Conservation (phyloP, 75 land plant species). For the Sequoia sempervirens region DNA sequence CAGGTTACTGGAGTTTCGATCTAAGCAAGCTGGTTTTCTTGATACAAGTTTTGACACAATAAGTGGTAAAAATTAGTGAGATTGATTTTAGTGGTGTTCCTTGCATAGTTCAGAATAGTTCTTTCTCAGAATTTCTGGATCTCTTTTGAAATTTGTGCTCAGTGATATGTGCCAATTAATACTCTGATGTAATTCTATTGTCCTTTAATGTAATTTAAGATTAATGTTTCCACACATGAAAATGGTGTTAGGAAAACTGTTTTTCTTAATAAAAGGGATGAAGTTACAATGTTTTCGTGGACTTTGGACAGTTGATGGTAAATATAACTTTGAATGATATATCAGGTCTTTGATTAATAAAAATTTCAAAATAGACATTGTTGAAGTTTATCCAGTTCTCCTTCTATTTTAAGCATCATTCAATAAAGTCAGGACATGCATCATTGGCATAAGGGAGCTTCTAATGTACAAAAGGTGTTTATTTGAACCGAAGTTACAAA, state of each 20-base stretch:
- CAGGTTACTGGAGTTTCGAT: constrained; percentile 70
- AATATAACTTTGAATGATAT: not conserved
- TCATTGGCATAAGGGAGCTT: not conserved
- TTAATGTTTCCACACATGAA: not conserved
- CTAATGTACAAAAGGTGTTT: not conserved
- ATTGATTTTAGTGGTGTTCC: not conserved
- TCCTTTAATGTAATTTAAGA: not conserved
- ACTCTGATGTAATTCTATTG: not conserved
- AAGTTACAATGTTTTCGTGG: not conserved
- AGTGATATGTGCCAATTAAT: not conserved
- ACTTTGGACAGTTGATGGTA: not conserved
- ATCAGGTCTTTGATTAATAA: not conserved
- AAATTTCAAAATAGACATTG: not conserved
- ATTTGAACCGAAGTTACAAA: no score
- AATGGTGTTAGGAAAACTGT: not conserved
- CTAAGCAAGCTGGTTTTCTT: constrained; percentile 80
- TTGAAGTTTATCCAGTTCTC: not conserved
- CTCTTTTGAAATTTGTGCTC: not conserved
- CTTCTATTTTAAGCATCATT: not conserved
- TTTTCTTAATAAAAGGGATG: not conserved
- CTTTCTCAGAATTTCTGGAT: not conserved
- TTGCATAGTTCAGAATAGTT: not conserved
- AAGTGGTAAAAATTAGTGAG: constrained; percentile 45
- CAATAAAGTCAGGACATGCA: not conserved
- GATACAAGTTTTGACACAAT: constrained; percentile 98